Percentiles rank a stretch among this genome's conserved stretches.
Evolutionary conservation across 108 stramenopile species (phyloP).

Genomic region (Nitzschia sp.): DNA sequence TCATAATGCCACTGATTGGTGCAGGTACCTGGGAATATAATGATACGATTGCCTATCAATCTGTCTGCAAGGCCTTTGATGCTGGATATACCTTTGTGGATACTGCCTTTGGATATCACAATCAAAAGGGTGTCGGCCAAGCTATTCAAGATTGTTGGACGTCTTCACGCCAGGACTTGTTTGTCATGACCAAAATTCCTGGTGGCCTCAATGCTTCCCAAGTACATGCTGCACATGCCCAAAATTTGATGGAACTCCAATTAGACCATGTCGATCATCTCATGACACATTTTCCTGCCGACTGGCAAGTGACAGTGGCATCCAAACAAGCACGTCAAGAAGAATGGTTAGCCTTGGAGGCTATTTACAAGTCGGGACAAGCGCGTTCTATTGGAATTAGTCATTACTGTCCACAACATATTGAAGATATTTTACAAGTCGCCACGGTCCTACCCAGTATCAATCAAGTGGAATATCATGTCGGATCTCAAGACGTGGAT

Average conservation of each 20-base stretch:
- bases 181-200: slow-evolving; percentile 69
- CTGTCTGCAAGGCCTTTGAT: slow-evolving; percentile 53
- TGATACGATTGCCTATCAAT: slow-evolving; percentile 54
- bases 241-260: slow-evolving; percentile 46
- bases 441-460: slow-evolving; percentile 50
- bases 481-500: slow-evolving; percentile 60
- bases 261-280: slow-evolving; percentile 67
- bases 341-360: slow-evolving; percentile 57
- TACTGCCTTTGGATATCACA: slow-evolving; percentile 55
- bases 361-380: slow-evolving; percentile 41
- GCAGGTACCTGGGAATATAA: slow-evolving; percentile 72
- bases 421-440: slow-evolving; percentile 51
- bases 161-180: slow-evolving; percentile 42
- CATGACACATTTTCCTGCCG: slow-evolving; percentile 63
- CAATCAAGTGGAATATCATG: slow-evolving; percentile 73
- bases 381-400: slow-evolving; percentile 57
- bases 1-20: slow-evolving; percentile 51
- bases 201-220: slow-evolving; percentile 47
- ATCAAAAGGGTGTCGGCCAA: slow-evolving; percentile 54
- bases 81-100: slow-evolving; percentile 58
- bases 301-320: slow-evolving; percentile 42
- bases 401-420: slow-evolving; percentile 60
- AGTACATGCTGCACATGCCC: slow-evolving; percentile 32
- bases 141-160: slow-evolving; percentile 61
- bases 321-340: slow-evolving; percentile 40